Conservation (phyloP, 2,329 filamentous ascomycete species). For the Daldinia sp. region DNA sequence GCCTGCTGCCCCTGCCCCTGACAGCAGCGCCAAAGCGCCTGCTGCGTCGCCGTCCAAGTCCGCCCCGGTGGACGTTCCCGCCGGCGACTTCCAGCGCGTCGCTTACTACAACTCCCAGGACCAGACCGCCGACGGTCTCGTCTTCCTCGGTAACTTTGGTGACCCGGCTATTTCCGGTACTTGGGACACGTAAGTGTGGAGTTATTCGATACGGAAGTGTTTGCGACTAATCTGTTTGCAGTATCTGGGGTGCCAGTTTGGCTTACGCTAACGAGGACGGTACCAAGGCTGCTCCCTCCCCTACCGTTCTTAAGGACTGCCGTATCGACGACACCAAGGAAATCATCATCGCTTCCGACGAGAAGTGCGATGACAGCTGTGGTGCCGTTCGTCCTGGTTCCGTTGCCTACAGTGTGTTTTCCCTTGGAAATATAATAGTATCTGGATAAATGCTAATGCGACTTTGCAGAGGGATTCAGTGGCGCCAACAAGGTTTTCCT, state of each 20-base stretch:
- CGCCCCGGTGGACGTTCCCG: conserved; percentile 19
- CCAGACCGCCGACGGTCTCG: conserved; percentile 53
- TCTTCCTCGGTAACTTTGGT: conserved; percentile 60
- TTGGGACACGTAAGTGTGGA: conserved; percentile 53
- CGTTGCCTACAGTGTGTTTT: conserved; percentile 55
- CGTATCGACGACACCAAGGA: conserved; percentile 55
- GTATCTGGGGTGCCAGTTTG: conserved; percentile 56
- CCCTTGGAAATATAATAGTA: conserved; percentile 9
- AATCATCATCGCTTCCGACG: conserved; percentile 56
- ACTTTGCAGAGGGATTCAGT: conserved; percentile 69
- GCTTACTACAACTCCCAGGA: conserved; percentile 56
- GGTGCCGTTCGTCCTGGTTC: conserved; percentile 55
- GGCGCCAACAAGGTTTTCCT: conserved; percentile 77
- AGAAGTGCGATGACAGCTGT: conserved; percentile 54
- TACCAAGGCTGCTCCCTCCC: conserved; percentile 49
- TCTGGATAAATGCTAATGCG: not conserved
- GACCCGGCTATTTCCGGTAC: conserved; percentile 52
- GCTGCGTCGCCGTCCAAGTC: not conserved
- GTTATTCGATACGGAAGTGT: not conserved
- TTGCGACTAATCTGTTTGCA: conserved; percentile 35
- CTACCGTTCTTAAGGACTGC: conserved; percentile 52
- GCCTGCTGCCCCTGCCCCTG: not conserved
- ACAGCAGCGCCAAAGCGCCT: not conserved
- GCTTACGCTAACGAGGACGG: conserved; percentile 56
- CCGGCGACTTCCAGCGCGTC: conserved; percentile 52